These are phyloP conservation scores for Hsuehochloa calcarea DNA, from an alignment of 176 grass and related monocot species.

Conservation along the genomic window DNA sequence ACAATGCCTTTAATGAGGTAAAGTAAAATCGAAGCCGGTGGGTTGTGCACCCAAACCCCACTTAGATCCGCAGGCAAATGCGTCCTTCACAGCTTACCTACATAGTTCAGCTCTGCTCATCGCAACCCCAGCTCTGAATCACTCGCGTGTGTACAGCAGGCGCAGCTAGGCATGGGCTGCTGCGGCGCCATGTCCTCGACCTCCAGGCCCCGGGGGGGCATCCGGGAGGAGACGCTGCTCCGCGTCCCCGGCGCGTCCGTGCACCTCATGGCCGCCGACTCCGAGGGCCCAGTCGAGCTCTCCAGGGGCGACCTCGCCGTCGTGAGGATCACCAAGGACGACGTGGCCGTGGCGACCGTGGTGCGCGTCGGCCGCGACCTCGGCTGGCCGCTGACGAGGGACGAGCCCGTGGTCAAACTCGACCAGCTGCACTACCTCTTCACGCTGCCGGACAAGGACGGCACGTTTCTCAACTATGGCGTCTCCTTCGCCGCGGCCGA, in stretches of 20 bases:
- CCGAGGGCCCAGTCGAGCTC: conserved; percentile 53
- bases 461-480: conserved; percentile 82
- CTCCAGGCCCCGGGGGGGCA: conserved; percentile 16
- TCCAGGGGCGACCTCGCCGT: conserved; percentile 61
- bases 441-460: conserved; percentile 69
- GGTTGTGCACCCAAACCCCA: no score
- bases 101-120: neutral
- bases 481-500: conserved; percentile 58
- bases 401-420: conserved; percentile 84
- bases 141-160: neutral
- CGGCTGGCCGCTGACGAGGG: conserved; percentile 81
- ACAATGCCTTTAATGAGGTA: no score
- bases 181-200: conserved; percentile 42
- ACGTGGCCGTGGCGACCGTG: conserved; percentile 54
- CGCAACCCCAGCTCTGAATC: neutral
- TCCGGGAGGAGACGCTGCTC: conserved; percentile 67
- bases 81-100: conserved; percentile 1
- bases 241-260: conserved; percentile 65
- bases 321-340: conserved; percentile 54
- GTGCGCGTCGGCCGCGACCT: conserved; percentile 67
- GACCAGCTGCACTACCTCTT: conserved; percentile 83
- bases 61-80: neutral
- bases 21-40: no score
- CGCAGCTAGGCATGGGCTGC: conserved; percentile 48
- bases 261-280: conserved; percentile 50